Percentiles rank a stretch among this genome's conserved stretches.
These are phyloP conservation scores for Bathelium albidoporum DNA, from an alignment of 495 filamentous ascomycete species.

Conservation along the genomic window DNA sequence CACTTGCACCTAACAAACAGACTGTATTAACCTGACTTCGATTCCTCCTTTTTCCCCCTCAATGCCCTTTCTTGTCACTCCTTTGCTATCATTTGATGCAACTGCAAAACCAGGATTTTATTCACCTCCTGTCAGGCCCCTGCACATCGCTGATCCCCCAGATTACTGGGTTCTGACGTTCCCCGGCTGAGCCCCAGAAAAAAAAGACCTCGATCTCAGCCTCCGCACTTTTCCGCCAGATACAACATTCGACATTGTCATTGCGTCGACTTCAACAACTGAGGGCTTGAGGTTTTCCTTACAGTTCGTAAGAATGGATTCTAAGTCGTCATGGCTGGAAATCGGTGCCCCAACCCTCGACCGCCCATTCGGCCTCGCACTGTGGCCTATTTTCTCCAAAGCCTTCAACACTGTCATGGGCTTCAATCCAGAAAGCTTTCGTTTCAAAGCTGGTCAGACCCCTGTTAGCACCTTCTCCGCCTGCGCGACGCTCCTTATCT, in stretches of 20 bases:
- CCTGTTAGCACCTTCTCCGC: slow-evolving; percentile 63
- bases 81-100: neutral
- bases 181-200: neutral
- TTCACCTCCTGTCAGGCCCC: neutral
- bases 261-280: neutral
- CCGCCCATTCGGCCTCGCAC: slow-evolving; percentile 76
- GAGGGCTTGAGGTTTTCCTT: too few species aligned
- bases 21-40: neutral
- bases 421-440: slow-evolving; percentile 60
- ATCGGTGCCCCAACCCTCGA: slow-evolving; percentile 60
- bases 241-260: neutral
- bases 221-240: neutral
- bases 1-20: neutral
- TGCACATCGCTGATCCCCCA: neutral
- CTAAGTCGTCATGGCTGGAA: slow-evolving; percentile 27
- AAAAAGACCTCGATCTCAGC: neutral
- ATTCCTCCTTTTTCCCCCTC: neutral
- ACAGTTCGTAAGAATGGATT: slow-evolving; percentile 3
- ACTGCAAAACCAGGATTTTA: too few species aligned
- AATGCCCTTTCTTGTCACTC: neutral
- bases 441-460: slow-evolving; percentile 54
- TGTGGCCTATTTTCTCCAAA: slow-evolving; percentile 94
- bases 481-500: slow-evolving; percentile 50
- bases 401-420: slow-evolving; percentile 64
- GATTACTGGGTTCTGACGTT: neutral